phyloP scores from a whole-genome alignment of 1,284 basidiomycete genomes.

The Agaricales sp. region DNA sequence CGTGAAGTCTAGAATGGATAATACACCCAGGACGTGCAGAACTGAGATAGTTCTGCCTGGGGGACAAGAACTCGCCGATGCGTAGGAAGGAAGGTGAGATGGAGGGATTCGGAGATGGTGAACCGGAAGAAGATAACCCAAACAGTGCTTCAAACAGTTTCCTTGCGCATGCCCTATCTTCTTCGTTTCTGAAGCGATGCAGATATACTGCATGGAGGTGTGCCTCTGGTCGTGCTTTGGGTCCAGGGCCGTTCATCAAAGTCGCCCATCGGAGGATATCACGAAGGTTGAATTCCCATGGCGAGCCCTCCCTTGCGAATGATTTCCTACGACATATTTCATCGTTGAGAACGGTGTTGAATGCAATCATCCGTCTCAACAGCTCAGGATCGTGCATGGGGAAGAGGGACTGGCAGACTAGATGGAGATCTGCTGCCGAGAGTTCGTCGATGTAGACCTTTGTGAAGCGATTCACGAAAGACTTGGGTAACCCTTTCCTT shows the following conservation, averaged over 20 bases:
- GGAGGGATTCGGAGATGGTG: conserved; percentile 35
- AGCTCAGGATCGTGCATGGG: conserved; percentile 44
- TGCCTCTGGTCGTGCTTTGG: conserved; percentile 45
- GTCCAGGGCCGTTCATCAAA: conserved; percentile 26
- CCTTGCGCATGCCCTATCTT: conserved; percentile 57
- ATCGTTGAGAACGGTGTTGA: conserved; percentile 69
- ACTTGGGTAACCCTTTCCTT: conserved; percentile 94
- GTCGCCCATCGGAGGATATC: conserved; percentile 89
- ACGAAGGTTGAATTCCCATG: conserved; percentile 99
- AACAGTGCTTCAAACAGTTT: conserved; percentile 60
- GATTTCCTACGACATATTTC: conserved; percentile 57
- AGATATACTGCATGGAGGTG: conserved; percentile 72
- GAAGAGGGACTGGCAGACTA: conserved; percentile 74
- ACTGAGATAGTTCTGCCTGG: conserved; percentile 34
- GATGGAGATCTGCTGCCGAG: conserved; percentile 65
- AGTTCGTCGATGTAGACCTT: conserved; percentile 94
- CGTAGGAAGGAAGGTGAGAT: conserved; percentile 48
- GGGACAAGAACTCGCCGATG: conserved; percentile 57
- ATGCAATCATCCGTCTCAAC: conserved; percentile 75
- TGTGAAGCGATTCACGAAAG: conserved; percentile 96
- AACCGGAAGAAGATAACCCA: conserved; percentile 19
- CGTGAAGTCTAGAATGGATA: conserved; percentile 54
- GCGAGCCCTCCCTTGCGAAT: conserved; percentile 80
- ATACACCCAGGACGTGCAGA: conserved; percentile 35
- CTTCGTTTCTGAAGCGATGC: conserved; percentile 71